Evolutionary conservation across 148 eudicot species (phyloP), one percentile per base, ranked within the genome.

Genomic region (Diospyros lotus): DNA sequence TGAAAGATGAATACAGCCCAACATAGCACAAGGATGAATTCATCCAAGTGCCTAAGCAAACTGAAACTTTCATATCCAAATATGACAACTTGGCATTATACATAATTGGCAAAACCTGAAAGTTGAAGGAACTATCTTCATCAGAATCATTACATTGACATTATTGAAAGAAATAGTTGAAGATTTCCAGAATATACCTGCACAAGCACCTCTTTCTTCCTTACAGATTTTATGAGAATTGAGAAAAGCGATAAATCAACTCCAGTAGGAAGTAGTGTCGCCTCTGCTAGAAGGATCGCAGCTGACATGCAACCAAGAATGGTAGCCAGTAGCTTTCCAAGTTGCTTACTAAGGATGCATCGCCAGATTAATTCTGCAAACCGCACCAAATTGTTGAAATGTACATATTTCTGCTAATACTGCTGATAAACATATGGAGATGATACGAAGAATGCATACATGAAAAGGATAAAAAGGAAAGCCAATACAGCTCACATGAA

Each of bases 211-310:
- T 94, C 97, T 63, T 87, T 76, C 77, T 72, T 80, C 79, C 92
- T 86, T 10, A 82, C 97, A 72, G 91, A 85, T 75, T 87, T 92
- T 74, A 94, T 89, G 58, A 94, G 89, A 75, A 95, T 78, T 62
- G 98, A 95, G 78, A 95, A 92, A 50, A 95, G 87, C 68, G 98
- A 94, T 60, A 94, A 88, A 84, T 94, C 93, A 84, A 94, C 93
- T n/a, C 84, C 81, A 39, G 84, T 85, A 15, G 93, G 91, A 73
- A 94, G 84, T 64, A 94, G 77, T 6, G 98, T 94, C 18, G 98
- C 98, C 86, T 94, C 98, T 17, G 98, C 98, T 83, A 94, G 80
- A 73, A 94, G 98, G 77, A 94, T 90, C n/a, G 98, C 92, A 74
- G 82, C 97, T 71, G 98, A 94, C 93, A 94, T 92, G 86, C 91